A percentile compares a stretch with the other conserved stretches of the same genome.
These are phyloP conservation scores for Dioscorea cayenensis DNA, from an alignment of 116 monocot genomes.

Conservation along the genomic window DNA sequence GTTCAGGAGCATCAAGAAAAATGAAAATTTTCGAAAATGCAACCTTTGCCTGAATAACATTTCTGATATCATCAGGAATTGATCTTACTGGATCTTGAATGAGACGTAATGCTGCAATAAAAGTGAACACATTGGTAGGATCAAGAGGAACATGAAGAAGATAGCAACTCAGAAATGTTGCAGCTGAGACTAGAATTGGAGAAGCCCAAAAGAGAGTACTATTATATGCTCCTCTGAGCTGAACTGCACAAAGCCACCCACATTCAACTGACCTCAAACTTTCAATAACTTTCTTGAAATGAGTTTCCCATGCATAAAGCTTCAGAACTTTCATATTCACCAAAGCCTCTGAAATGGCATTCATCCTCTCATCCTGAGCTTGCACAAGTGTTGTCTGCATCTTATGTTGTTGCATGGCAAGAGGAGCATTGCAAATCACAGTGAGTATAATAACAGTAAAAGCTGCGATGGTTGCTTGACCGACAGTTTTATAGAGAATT, in stretches of 20 bases:
- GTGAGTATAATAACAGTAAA: constrained; percentile 43
- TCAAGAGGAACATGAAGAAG: constrained; percentile 53
- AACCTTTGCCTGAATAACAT: constrained; percentile 64
- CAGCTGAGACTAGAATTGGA: constrained; percentile 51
- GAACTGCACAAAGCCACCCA: constrained; percentile 51
- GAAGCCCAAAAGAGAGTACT: constrained; percentile 61
- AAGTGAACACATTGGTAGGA: constrained; percentile 60
- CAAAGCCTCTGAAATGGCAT: constrained; percentile 51
- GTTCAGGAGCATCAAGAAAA: constrained; percentile 54
- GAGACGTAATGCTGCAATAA: constrained; percentile 54
- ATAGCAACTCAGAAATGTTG: constrained; percentile 56
- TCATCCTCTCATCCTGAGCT: constrained; percentile 51
- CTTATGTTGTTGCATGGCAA: constrained; percentile 49
- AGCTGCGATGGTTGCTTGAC: constrained; percentile 38
- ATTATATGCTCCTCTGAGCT: constrained; percentile 46
- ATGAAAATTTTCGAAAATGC: constrained; percentile 38
- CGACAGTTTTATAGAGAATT: constrained; percentile 52
- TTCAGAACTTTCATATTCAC: constrained; percentile 64
- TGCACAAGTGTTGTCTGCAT: constrained; percentile 44
- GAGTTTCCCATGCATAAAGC: constrained; percentile 64
- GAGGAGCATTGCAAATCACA: constrained; percentile 39
- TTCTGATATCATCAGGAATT: constrained; percentile 63
- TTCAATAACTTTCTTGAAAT: constrained; percentile 57
- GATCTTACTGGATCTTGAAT: constrained; percentile 54
- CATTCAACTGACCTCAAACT: constrained; percentile 35